Evolutionary conservation across 441 rosid genomes (phyloP).

Genomic region (Erysimum cheiri): DNA sequence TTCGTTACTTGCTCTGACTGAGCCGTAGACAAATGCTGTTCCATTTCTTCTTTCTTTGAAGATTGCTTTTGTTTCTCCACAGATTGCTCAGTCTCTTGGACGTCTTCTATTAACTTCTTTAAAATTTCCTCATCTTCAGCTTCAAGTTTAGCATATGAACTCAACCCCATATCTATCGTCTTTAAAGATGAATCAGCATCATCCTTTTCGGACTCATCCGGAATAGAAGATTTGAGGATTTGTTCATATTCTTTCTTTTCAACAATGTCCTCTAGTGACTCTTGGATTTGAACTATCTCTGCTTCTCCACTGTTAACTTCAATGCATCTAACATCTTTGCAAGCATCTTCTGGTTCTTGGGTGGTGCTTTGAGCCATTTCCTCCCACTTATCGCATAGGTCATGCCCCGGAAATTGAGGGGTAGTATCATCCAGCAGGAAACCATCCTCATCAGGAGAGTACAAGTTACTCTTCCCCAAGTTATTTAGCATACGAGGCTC

Average conservation of each 20-base stretch:
- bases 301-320: constrained; percentile 45
- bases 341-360: constrained; percentile 49
- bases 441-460: constrained; percentile 45
- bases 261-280: constrained; percentile 15
- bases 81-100: constrained; percentile 5
- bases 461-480: constrained; percentile 39
- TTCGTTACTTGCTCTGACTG: background rate
- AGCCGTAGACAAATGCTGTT: constrained; percentile 13
- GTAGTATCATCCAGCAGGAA: constrained; percentile 55
- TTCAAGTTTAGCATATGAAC: constrained; percentile 21
- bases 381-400: constrained; percentile 51
- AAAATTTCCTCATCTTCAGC: background rate
- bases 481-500: constrained; percentile 46
- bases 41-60: constrained; percentile 38
- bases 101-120: constrained; percentile 12
- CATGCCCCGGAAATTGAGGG: constrained; percentile 48
- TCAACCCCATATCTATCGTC: constrained; percentile 10
- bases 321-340: constrained; percentile 58
- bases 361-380: constrained; percentile 21
- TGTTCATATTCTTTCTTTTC: constrained; percentile 25
- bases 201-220: constrained; percentile 5
- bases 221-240: constrained; percentile 2
- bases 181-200: constrained; percentile 22
- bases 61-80: constrained; percentile 29
- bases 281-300: constrained; percentile 27